phyloP scores from a whole-genome alignment of 805 yeast species.

The Nakazawaea pomicola region DNA sequence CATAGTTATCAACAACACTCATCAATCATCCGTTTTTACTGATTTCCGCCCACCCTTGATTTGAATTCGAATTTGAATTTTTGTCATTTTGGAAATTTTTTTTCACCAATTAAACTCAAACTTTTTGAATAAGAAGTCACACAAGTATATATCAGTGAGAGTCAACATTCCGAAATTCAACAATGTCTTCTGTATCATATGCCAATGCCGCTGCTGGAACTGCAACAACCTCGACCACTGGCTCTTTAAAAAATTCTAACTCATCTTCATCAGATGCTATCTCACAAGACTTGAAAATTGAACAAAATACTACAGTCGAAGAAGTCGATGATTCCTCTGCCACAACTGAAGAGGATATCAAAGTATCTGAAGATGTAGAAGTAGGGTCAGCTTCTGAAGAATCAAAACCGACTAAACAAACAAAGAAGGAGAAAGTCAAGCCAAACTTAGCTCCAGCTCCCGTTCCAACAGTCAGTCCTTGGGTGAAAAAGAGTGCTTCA shows the following conservation, averaged over 20 bases:
- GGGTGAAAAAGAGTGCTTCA: slow-evolving; percentile 38
- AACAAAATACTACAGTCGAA: slow-evolving; percentile 24
- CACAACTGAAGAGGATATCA: slow-evolving; percentile 10
- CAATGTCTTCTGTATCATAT: slow-evolving; percentile 19
- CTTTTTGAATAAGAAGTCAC: background rate
- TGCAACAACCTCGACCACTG: slow-evolving; percentile 16
- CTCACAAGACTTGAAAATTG: slow-evolving; percentile 19
- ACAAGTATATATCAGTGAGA: too few species aligned
- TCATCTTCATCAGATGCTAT: slow-evolving; percentile 6
- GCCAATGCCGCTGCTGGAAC: slow-evolving; percentile 22
- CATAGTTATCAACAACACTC: background rate
- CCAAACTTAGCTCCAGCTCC: slow-evolving; percentile 59
- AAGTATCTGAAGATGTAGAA: slow-evolving; percentile 2
- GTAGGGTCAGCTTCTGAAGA: background rate
- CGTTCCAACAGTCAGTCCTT: slow-evolving; percentile 55
- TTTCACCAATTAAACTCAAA: too few species aligned
- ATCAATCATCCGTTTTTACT: background rate
- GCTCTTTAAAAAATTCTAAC: slow-evolving; percentile 8
- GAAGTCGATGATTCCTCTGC: slow-evolving; percentile 11
- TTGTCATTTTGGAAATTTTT: too few species aligned
- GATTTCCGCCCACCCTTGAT: too few species aligned
- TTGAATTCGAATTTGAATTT: too few species aligned
- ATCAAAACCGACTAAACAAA: background rate
- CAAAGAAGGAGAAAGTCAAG: slow-evolving; percentile 22
- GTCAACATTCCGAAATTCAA: too few species aligned